Evolutionary conservation across 2,329 filamentous ascomycete species (phyloP), one percentile per base, ranked within the genome.

Genomic region (Colletotrichum theobromicola): DNA sequence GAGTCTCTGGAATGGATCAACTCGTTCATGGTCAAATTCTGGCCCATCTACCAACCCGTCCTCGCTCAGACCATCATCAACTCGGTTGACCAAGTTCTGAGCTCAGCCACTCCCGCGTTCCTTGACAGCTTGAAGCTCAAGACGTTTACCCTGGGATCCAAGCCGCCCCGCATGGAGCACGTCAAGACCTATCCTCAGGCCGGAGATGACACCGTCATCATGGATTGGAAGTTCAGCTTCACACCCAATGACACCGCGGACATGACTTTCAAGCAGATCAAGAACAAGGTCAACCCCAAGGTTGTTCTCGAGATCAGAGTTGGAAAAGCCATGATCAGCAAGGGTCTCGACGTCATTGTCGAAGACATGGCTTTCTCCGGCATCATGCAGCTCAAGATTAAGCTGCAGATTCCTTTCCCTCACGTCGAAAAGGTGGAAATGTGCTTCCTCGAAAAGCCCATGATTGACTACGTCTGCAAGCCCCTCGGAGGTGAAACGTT

Each of bases 161-260:
- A 99, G 85, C 96, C 97, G 32, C 97, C 97, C 7, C 93, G 97
- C 34, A 91, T 99, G 88, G 97, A 99, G 85, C 96, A 98, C 81
- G 97, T 99, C 84, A 98, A 98, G 88, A 98, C 97, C 0, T 98
- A 99, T 79, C 96, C 96, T 72, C 98, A 97, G 84, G 95, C 94
- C 2, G 95, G 98, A 79, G 96, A 98, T 77, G 97, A 99, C 81
- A 93, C 96, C 73, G 95, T 99, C 55, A 91, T 98, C 80, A 99
- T 99, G 97, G 97, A 99, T 83, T 99, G 97, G 97, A 98, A 98
- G 81, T 99, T 99, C 85, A 98, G 96, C 88, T 99, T 99, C 86
- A 98, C 95, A 0, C 97, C 97, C 37, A 98, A 97, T 78, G 97
- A 99, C 83, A 94, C 91, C 4, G 93, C 94, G 78, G 97, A 99